Conservation (phyloP, 352 stramenopile genomes). For the Sclerospora graminicola region DNA sequence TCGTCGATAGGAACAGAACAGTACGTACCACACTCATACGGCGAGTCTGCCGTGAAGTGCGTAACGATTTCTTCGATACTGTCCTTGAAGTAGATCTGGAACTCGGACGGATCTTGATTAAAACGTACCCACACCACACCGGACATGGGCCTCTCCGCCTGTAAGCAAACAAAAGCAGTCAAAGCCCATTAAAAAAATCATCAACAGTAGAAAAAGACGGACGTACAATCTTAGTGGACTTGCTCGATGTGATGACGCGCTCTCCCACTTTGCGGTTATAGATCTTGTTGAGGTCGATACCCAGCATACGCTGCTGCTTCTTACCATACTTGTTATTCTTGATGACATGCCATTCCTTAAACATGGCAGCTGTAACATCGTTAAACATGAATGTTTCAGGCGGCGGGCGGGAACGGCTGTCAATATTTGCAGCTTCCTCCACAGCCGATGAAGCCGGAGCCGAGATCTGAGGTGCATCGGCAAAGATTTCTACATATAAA, state of each 20-base stretch:
- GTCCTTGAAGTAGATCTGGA: slow-evolving; percentile 86
- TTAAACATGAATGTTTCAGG: slow-evolving; percentile 88
- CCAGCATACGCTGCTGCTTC: slow-evolving; percentile 81
- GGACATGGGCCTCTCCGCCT: slow-evolving; percentile 80
- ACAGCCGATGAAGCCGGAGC: slow-evolving; percentile 53
- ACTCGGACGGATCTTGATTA: slow-evolving; percentile 75
- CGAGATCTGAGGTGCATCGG: slow-evolving; percentile 66
- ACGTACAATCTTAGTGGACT: slow-evolving; percentile 85
- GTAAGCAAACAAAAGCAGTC: slow-evolving; percentile 1
- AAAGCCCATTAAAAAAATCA: neutral
- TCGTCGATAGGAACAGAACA: no score
- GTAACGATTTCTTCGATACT: slow-evolving; percentile 84
- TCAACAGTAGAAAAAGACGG: no score
- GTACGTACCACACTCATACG: slow-evolving; percentile 83
- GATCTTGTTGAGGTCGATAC: slow-evolving; percentile 83
- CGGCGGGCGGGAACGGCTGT: slow-evolving; percentile 57
- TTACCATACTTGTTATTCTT: slow-evolving; percentile 90
- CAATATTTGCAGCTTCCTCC: slow-evolving; percentile 53
- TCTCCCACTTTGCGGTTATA: slow-evolving; percentile 88
- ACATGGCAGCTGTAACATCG: slow-evolving; percentile 83
- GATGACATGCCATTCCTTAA: slow-evolving; percentile 86
- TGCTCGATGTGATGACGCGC: slow-evolving; percentile 81
- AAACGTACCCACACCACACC: slow-evolving; percentile 83
- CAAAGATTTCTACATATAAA: slow-evolving; percentile 75
- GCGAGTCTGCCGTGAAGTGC: slow-evolving; percentile 83